Evolutionary conservation across 768 basidiomycete species (phyloP).

Genomic region (Phylloporus rhodoxanthus): DNA sequence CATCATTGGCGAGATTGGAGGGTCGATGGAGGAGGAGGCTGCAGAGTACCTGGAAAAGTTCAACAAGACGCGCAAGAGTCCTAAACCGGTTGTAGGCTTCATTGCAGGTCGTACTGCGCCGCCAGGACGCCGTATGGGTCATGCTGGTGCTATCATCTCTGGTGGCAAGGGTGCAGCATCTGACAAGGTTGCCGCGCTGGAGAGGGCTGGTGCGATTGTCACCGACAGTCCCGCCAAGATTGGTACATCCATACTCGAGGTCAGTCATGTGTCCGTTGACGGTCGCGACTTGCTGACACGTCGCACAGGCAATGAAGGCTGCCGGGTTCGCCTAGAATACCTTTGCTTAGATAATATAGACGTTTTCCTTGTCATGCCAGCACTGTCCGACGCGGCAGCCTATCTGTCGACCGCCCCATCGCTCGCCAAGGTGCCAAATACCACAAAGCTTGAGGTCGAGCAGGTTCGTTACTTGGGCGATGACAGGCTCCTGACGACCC

Average conservation of each 20-base stretch:
- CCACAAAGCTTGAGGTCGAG: conserved; percentile 71
- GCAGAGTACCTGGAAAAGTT: conserved; percentile 91
- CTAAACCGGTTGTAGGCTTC: conserved; percentile 96
- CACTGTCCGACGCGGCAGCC: conserved; percentile 54
- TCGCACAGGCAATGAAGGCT: conserved; percentile 65
- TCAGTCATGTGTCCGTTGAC: conserved; percentile 27
- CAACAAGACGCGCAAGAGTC: conserved; percentile 80
- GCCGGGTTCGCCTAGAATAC: conserved; percentile 60
- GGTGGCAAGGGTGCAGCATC: conserved; percentile 95
- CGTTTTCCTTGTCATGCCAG: conserved; percentile 11
- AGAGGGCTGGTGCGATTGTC: conserved; percentile 88
- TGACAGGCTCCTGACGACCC: conserved; percentile 14
- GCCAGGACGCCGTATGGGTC: conserved; percentile 96
- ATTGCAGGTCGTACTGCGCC: conserved; percentile 98
- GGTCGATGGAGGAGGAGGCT: conserved; percentile 98
- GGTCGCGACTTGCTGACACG: conserved; percentile 3
- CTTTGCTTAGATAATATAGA: conserved; percentile 36
- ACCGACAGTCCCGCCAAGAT: conserved; percentile 96
- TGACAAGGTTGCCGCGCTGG: conserved; percentile 89
- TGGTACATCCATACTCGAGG: conserved; percentile 84
- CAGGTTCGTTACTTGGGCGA: conserved; percentile 12
- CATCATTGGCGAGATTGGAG: conserved; percentile 97
- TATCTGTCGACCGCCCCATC: conserved; percentile 58
- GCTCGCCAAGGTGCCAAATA: conserved; percentile 48
- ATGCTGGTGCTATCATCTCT: conserved; percentile 96